A percentile compares a stretch with the other conserved stretches of the same genome.
phyloP scores from a whole-genome alignment of 108 stramenopile genomes.

The Seminavis robusta region DNA sequence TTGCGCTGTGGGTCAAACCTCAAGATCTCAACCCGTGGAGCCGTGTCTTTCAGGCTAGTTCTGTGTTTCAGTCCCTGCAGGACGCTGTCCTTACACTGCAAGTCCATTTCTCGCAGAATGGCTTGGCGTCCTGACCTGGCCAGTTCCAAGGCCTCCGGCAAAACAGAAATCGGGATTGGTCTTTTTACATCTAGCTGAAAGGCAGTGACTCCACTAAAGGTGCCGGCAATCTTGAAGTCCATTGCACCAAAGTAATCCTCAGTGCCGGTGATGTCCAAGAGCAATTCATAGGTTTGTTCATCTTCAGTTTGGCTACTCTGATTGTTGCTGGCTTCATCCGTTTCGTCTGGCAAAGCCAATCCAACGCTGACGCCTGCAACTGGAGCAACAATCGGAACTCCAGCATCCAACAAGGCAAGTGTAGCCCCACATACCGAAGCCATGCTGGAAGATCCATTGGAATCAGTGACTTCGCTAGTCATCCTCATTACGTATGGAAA shows the following conservation, averaged over 20 bases:
- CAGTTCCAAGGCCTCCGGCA: constrained; percentile 55
- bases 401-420: constrained; percentile 87
- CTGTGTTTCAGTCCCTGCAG: constrained; percentile 21
- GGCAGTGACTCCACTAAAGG: constrained; percentile 73
- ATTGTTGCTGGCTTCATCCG: background rate
- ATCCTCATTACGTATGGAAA: constrained; percentile 89
- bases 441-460: constrained; percentile 83
- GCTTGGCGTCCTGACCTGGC: constrained; percentile 59
- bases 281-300: constrained; percentile 32
- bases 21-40: constrained; percentile 56
- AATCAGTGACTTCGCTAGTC: constrained; percentile 79
- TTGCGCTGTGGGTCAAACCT: constrained; percentile 57
- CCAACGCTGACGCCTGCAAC: constrained; percentile 92
- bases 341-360: constrained; percentile 21
- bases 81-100: constrained; percentile 16
- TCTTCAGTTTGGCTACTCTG: background rate
- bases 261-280: constrained; percentile 89
- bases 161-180: constrained; percentile 35
- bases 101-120: constrained; percentile 74
- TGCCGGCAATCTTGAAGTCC: constrained; percentile 95
- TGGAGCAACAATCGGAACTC: constrained; percentile 77
- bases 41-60: constrained; percentile 39
- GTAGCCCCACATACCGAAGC: constrained; percentile 70
- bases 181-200: constrained; percentile 74
- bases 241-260: constrained; percentile 86